These are phyloP conservation scores for Leccinum uliginosum DNA, from an alignment of 768 basidiomycete species.

Conservation along the genomic window DNA sequence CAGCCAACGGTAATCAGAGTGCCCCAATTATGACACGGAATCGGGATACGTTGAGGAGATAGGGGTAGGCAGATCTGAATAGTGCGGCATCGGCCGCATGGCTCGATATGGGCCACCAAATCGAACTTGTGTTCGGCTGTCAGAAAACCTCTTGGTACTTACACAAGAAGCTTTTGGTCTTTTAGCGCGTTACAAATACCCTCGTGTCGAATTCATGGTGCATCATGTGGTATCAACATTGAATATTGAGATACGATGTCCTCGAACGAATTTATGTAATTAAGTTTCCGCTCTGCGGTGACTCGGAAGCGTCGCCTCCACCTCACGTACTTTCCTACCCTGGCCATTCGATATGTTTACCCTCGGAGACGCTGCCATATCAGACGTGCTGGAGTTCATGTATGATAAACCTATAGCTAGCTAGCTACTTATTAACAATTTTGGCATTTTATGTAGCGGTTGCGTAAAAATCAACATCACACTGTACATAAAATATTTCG, in stretches of 20 bases:
- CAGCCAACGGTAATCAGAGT: constrained; percentile 28
- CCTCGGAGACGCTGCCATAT: not conserved
- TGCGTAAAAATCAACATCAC: not conserved
- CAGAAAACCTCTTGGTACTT: not conserved
- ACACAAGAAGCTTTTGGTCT: not conserved
- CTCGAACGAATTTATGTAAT: not conserved
- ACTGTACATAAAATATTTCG: not conserved
- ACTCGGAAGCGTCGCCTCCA: not conserved
- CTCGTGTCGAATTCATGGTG: constrained; percentile 7
- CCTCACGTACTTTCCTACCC: not conserved
- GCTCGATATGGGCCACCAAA: not conserved
- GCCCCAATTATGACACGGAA: constrained; percentile 16
- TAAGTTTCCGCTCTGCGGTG: not conserved
- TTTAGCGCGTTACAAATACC: not conserved
- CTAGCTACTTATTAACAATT: not conserved
- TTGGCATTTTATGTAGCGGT: not conserved
- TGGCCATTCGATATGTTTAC: not conserved
- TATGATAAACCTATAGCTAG: not conserved
- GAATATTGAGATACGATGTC: not conserved
- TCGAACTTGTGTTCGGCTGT: not conserved
- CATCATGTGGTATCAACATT: not conserved
- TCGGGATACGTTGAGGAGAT: constrained; percentile 2
- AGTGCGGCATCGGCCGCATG: constrained; percentile 2
- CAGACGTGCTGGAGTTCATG: not conserved
- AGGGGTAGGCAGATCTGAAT: constrained; percentile 4